Evolutionary conservation across 495 filamentous ascomycete genomes (phyloP).

Genomic region (Xylaria telfairii): DNA sequence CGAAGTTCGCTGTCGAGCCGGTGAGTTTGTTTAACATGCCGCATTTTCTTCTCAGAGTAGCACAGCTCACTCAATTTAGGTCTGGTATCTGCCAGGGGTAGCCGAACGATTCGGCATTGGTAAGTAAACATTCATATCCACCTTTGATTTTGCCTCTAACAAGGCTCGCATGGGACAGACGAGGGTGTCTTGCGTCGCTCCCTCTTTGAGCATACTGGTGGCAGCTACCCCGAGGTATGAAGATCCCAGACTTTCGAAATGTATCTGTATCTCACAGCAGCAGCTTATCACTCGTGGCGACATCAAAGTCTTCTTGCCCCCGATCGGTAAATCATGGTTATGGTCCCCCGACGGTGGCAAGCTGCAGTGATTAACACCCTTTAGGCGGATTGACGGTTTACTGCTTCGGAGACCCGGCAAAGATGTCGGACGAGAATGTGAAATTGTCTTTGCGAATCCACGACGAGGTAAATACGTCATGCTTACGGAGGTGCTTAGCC

Average conservation of each 20-base stretch:
- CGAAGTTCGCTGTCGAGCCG: constrained; percentile 95
- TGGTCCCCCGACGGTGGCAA: constrained; percentile 6
- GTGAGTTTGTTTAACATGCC: constrained; percentile 43
- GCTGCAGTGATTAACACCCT: constrained; percentile 39
- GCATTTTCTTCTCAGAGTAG: background rate
- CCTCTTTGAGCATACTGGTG: constrained; percentile 94
- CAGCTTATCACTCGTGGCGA: constrained; percentile 88
- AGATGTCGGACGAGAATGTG: constrained; percentile 87
- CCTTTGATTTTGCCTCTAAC: background rate
- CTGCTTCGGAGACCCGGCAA: constrained; percentile 92
- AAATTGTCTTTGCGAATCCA: constrained; percentile 89
- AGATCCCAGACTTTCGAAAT: constrained; percentile 11
- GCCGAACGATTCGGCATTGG: constrained; percentile 93
- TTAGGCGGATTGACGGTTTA: constrained; percentile 92
- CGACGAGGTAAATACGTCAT: constrained; percentile 67
- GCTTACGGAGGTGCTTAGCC: constrained; percentile 12
- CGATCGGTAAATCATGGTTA: constrained; percentile 64
- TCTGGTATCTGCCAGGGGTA: constrained; percentile 95
- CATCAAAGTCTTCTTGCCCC: constrained; percentile 94
- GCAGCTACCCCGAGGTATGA: constrained; percentile 78
- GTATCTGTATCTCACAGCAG: constrained; percentile 33
- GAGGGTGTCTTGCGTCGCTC: constrained; percentile 85
- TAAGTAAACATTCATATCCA: constrained; percentile 42
- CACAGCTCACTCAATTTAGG: constrained; percentile 39
- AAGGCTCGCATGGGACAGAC: constrained; percentile 52